Evolutionary conservation across 169 alveolate genomes (phyloP).

Genomic region (Toxoplasma gondii): DNA sequence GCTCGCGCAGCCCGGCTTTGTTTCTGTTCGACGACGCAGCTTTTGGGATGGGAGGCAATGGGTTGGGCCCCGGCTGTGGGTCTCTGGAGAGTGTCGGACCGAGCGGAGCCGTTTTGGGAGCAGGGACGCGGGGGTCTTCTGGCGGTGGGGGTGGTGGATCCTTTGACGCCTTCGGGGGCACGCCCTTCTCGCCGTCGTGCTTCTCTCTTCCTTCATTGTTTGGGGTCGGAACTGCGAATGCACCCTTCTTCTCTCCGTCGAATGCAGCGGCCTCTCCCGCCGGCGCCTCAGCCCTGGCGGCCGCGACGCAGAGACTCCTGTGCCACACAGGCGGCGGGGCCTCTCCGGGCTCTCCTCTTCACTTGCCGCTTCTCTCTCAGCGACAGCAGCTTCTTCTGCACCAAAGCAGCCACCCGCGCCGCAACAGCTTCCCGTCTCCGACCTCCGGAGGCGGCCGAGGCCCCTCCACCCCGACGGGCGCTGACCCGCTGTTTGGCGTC

Average conservation of each 20-base stretch:
- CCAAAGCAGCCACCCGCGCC: background rate
- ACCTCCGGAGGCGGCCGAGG: background rate
- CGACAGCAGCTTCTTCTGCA: conserved; percentile 28
- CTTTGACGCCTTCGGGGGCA: background rate
- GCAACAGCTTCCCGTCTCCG: conserved; percentile 9
- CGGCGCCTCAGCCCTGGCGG: background rate
- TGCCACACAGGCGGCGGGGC: background rate
- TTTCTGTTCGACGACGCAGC: conserved; percentile 9
- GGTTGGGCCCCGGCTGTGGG: background rate
- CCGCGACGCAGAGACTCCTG: background rate
- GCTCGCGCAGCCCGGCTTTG: background rate
- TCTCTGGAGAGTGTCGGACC: no score
- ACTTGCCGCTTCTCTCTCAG: conserved; percentile 10
- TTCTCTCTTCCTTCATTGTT: background rate
- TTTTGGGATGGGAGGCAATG: background rate
- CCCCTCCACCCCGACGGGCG: background rate
- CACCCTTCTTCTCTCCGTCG: background rate
- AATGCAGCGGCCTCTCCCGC: background rate
- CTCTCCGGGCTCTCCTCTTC: background rate
- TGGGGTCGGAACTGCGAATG: background rate
- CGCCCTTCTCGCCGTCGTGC: background rate
- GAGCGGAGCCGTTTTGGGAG: no score
- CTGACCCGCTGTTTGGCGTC: background rate
- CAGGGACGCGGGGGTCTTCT: background rate
- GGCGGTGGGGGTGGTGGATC: background rate